Percentiles rank a stretch among this genome's conserved stretches.
These are phyloP conservation scores for Phytopythium kandeliae DNA, from an alignment of 352 stramenopile species.

Conservation along the genomic window DNA sequence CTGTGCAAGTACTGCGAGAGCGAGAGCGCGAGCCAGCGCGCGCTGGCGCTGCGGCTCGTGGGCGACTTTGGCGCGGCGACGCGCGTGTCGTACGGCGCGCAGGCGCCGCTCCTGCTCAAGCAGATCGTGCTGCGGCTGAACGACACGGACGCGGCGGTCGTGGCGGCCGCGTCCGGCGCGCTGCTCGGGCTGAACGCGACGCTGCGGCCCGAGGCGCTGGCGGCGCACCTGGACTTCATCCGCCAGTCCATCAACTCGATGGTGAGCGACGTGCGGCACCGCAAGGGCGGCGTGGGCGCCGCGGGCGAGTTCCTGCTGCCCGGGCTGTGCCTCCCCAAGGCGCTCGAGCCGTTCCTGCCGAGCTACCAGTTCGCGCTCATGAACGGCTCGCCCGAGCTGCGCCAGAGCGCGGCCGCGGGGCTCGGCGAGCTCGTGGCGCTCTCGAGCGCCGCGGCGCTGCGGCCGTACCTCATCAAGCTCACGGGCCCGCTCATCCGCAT, in stretches of 20 bases:
- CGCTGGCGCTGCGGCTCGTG: constrained; percentile 90
- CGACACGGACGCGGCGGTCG: constrained; percentile 85
- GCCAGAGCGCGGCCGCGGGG: constrained; percentile 90
- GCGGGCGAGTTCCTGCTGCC: constrained; percentile 75
- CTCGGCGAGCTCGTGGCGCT: constrained; percentile 97
- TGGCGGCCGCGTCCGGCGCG: constrained; percentile 86
- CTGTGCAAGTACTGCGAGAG: constrained; percentile 93
- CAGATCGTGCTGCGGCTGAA: constrained; percentile 97
- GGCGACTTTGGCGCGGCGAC: constrained; percentile 87
- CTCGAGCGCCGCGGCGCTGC: constrained; percentile 82
- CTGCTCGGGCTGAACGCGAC: constrained; percentile 90
- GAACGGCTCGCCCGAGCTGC: constrained; percentile 88
- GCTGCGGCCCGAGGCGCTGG: constrained; percentile 90
- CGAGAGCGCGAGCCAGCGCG: constrained; percentile 81
- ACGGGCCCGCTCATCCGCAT: constrained; percentile 98
- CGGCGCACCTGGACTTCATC: constrained; percentile 96
- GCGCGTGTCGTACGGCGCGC: constrained; percentile 87
- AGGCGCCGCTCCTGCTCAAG: constrained; percentile 94
- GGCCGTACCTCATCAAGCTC: constrained; percentile 98
- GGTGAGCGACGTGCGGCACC: constrained; percentile 93
- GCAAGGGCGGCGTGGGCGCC: constrained; percentile 86
- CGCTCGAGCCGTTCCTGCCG: constrained; percentile 95
- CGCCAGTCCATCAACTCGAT: constrained; percentile 96
- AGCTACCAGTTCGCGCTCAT: constrained; percentile 98
- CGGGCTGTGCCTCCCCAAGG: constrained; percentile 78